phyloP scores from a whole-genome alignment of 169 alveolate species.

The Perkinsus chesapeaki region DNA sequence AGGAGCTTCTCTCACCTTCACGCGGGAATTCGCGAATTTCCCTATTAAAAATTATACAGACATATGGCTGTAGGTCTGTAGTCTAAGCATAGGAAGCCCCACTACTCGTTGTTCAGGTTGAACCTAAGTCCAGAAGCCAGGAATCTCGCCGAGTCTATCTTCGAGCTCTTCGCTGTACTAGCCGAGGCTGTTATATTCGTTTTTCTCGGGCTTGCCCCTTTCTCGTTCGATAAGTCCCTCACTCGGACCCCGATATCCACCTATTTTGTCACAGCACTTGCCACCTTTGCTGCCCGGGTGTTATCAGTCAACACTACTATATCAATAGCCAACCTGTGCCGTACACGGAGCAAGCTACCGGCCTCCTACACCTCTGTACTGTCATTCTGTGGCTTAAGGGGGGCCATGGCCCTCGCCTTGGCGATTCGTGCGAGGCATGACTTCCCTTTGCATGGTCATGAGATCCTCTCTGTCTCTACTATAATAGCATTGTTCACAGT shows the following conservation, averaged over 20 bases:
- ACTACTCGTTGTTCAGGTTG: neutral
- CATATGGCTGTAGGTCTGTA: no score
- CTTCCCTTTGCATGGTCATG: conserved; percentile 23
- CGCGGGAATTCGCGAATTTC: no score
- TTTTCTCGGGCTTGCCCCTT: conserved; percentile 33
- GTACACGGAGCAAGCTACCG: neutral
- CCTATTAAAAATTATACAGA: no score
- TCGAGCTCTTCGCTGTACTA: conserved; percentile 21
- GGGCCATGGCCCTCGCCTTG: conserved; percentile 40
- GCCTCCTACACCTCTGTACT: conserved; percentile 1
- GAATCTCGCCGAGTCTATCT: conserved; percentile 4
- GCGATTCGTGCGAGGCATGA: conserved; percentile 36
- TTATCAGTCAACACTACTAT: conserved; percentile 22
- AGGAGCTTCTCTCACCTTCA: no score
- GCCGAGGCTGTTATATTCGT: conserved; percentile 31
- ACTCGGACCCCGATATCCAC: conserved; percentile 7
- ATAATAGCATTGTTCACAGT: conserved; percentile 25
- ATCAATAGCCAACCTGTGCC: conserved; percentile 19
- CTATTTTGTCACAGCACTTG: neutral
- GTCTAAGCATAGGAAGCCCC: no score
- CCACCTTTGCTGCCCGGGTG: conserved; percentile 10
- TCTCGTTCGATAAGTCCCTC: conserved; percentile 21
- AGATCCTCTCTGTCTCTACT: conserved; percentile 23
- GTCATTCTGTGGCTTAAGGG: conserved; percentile 31
- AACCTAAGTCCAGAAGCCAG: neutral